Evolutionary conservation across 768 basidiomycete species (phyloP), one percentile per base, ranked within the genome.

Genomic region (Tulasnella sp.): DNA sequence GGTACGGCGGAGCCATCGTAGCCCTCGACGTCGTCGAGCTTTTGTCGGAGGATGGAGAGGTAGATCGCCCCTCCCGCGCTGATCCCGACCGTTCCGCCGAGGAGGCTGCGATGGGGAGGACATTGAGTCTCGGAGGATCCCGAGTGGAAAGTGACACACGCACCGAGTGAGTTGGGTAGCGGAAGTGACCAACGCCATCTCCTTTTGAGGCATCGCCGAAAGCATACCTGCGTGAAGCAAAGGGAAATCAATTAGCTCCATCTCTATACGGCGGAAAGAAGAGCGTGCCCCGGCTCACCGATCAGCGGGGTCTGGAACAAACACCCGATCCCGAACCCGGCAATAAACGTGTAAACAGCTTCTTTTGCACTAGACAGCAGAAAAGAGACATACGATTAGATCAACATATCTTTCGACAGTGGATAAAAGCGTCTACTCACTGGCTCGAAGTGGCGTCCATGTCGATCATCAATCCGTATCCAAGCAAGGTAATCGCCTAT

Each of bases 401-500:
- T 11, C 17, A 4, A 36, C 47, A 34, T 17, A 3, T 26, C 34
- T 16, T 26, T 36, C 17, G 22, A 39, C 17, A 22, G 26, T 66
- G 29, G 17, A 9, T 42, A 44, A 16, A 17, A 5, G 14, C n/a
- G 44, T 32, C 29, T 66, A 12, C 41, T 35, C 26, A 68, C 67
- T 1, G 26, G 52, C 12, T 36, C 72, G 90, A 89, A 5, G 78
- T 79, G 17, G 84, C 83, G 76, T 87, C 86, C 66, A 93, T 79
- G 82, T 83, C 86, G 37, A 82, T 90, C 89, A 91, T 89, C 67
- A 92, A 83, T 9, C 91, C 91, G 80, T 84, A 84, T 0, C 90
- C 91, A 3, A 92, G 75, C 3, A 86, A 80, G 77, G 88, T 86
- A 17, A 86, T 41, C 6, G 2, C 52, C 52, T 59, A 26, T 59